Percentiles rank a stretch among this genome's conserved stretches.
phyloP scores from a whole-genome alignment of 2,329 filamentous ascomycete species.

The Nothomitra cinnamomea region DNA sequence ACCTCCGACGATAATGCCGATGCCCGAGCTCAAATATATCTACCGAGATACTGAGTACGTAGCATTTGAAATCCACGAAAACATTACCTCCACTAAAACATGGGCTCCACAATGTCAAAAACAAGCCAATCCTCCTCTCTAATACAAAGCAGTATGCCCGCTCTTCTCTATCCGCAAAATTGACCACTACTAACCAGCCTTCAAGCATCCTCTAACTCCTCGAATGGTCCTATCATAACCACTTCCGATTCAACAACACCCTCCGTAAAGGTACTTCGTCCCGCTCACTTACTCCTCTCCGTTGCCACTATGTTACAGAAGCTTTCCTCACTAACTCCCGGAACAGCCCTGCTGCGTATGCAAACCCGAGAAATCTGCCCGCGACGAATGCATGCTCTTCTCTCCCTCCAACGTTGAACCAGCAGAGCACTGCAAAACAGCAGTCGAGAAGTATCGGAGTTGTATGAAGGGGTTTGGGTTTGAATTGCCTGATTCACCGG shows the following conservation, averaged over 20 bases:
- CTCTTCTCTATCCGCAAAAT: too few species aligned
- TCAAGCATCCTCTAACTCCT: too few species aligned
- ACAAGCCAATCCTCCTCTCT: too few species aligned
- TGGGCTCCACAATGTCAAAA: too few species aligned
- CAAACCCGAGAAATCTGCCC: conserved; percentile 79
- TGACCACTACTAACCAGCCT: too few species aligned
- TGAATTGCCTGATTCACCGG: conserved; percentile 26
- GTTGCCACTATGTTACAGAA: not conserved
- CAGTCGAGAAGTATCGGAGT: conserved; percentile 69
- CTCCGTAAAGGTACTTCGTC: not conserved
- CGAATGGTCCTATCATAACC: not conserved
- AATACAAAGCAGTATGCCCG: too few species aligned
- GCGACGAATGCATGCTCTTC: conserved; percentile 99
- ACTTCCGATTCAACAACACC: not conserved
- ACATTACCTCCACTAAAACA: too few species aligned
- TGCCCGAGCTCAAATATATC: too few species aligned
- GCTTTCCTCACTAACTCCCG: not conserved
- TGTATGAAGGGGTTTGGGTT: conserved; percentile 95
- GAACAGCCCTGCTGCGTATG: conserved; percentile 92
- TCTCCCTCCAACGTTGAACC: conserved; percentile 62
- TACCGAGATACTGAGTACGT: too few species aligned
- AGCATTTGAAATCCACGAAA: too few species aligned
- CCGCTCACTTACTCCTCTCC: not conserved
- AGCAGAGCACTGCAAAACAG: conserved; percentile 62
- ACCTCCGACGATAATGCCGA: too few species aligned